phyloP scores from a whole-genome alignment of 306 rosid species.

The Heteromeles arbutifolia region DNA sequence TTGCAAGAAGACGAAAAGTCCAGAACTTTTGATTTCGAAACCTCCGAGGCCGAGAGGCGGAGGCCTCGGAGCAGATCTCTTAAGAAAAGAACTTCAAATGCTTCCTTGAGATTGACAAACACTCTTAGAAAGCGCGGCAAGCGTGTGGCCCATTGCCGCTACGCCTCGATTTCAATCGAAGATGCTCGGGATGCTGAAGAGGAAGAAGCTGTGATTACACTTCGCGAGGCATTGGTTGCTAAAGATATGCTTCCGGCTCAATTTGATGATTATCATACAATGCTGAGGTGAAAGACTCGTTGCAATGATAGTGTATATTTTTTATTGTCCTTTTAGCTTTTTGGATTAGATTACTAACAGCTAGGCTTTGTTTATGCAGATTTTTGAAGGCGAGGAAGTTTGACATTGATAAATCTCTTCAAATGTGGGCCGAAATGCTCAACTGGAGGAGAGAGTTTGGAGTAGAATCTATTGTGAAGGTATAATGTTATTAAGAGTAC shows the following conservation, averaged over 20 bases:
- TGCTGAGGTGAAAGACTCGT: conserved; percentile 56
- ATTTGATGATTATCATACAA: conserved; percentile 84
- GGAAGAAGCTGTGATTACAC: conserved; percentile 68
- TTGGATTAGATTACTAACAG: conserved; percentile 12
- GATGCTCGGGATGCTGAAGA: conserved; percentile 90
- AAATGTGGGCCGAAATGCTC: conserved; percentile 95
- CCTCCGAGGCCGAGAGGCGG: conserved; percentile 83
- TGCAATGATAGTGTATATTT: background rate
- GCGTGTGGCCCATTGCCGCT: conserved; percentile 65
- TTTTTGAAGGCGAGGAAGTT: conserved; percentile 89
- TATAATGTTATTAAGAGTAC: conserved; percentile 17
- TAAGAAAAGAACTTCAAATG: conserved; percentile 57
- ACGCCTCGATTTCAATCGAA: conserved; percentile 53
- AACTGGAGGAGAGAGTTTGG: conserved; percentile 76
- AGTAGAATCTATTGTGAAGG: conserved; percentile 73
- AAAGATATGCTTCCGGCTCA: conserved; percentile 67
- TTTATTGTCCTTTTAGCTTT: background rate
- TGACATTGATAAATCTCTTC: conserved; percentile 72
- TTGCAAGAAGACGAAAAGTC: conserved; percentile 52
- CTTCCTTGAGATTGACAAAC: conserved; percentile 52
- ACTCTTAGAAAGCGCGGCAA: conserved; percentile 62
- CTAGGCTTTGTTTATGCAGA: conserved; percentile 42
- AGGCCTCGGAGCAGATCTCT: conserved; percentile 64
- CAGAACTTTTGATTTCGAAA: conserved; percentile 50
- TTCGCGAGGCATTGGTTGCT: conserved; percentile 50